Evolutionary conservation across 2,329 filamentous ascomycete genomes (phyloP).

Genomic region (Golovinomyces cichoracearum): DNA sequence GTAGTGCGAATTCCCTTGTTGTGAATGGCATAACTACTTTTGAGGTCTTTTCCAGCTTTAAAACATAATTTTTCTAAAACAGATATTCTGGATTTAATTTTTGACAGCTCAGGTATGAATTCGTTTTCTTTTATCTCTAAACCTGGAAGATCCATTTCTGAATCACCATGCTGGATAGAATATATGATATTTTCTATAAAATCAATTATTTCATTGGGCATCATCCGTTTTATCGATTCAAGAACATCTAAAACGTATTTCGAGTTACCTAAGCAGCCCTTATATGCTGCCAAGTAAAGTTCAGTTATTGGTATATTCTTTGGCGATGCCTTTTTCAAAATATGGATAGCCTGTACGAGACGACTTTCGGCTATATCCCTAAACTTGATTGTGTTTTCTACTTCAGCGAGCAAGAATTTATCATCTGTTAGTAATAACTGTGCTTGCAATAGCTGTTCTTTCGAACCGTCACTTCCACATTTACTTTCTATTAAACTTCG

Average conservation of each 20-base stretch:
- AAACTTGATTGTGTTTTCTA: constrained; percentile 15
- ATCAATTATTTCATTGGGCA: constrained; percentile 22
- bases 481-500: constrained; percentile 24
- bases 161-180: constrained; percentile 6
- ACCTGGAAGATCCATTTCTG: constrained; percentile 8
- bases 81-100: constrained; percentile 22
- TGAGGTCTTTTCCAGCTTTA: constrained; percentile 25
- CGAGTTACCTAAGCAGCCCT: constrained; percentile 25
- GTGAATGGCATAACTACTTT: constrained; percentile 50
- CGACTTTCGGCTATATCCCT: constrained; percentile 18
- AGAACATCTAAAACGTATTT: constrained; percentile 22
- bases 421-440: constrained; percentile 34
- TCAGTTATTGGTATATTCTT: constrained; percentile 15
- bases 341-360: constrained; percentile 24
- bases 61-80: constrained; percentile 22
- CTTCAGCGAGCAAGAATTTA: constrained; percentile 23
- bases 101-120: constrained; percentile 6
- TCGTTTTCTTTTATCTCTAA: constrained; percentile 12
- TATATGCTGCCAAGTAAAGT: constrained; percentile 35
- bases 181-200: constrained; percentile 21
- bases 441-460: constrained; percentile 18
- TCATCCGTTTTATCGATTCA: constrained; percentile 30
- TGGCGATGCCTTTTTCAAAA: constrained; percentile 16
- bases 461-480: constrained; percentile 17
- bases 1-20: constrained; percentile 48